A percentile compares a stretch with the other conserved stretches of the same genome.
These are phyloP conservation scores for Coemansia sp. DNA, from an alignment of 192 early-diverging fungal genomes.

Conservation along the genomic window DNA sequence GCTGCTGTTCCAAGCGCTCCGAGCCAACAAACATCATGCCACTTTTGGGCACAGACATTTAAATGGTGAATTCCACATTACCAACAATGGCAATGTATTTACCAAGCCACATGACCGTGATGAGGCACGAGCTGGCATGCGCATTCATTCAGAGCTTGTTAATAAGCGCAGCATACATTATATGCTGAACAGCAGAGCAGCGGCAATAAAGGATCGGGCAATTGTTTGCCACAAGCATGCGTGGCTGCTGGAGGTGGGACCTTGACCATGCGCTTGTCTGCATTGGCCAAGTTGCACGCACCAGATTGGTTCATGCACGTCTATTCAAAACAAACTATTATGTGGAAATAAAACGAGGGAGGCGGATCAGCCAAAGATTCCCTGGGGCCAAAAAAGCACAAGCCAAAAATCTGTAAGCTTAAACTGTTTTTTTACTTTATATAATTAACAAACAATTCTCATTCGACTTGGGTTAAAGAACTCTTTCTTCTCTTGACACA, in stretches of 20 bases:
- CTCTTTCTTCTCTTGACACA: not conserved
- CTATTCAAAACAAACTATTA: not conserved
- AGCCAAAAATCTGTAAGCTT: not conserved
- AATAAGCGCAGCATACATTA: not conserved
- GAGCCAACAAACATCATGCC: too few relatives aligned
- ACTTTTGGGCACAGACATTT: too few relatives aligned
- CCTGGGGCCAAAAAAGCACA: not conserved
- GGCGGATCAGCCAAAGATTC: not conserved
- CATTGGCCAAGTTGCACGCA: not conserved
- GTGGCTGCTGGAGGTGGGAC: not conserved
- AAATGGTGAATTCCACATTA: too few relatives aligned
- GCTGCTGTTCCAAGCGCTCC: too few relatives aligned
- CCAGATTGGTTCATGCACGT: not conserved
- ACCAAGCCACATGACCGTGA: too few relatives aligned
- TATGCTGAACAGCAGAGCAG: not conserved
- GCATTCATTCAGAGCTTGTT: too few relatives aligned
- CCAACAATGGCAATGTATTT: too few relatives aligned
- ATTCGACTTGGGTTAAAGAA: not conserved
- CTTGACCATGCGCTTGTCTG: not conserved
- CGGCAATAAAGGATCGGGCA: not conserved
- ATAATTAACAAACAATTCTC: not conserved
- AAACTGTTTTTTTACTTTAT: slow-evolving; percentile 9
- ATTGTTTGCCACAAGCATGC: not conserved
- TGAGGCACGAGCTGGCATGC: too few relatives aligned
- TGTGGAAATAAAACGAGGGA: not conserved